Percentiles rank a stretch among this genome's conserved stretches.
Conservation (phyloP, 2,329 filamentous ascomycete species). For the Botrytis deweyae region DNA sequence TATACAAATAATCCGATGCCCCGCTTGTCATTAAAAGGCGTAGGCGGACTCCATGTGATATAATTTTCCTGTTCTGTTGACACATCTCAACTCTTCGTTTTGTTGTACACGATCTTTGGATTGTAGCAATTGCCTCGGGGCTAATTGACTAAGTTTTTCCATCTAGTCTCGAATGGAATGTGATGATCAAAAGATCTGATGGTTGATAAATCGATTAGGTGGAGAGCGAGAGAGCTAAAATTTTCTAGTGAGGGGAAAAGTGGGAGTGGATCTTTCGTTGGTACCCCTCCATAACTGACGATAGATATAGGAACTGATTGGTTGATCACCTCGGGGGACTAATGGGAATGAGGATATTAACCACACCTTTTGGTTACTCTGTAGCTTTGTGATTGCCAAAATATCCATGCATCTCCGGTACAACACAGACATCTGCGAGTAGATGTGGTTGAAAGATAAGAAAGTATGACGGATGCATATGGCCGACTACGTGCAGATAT, state of each 20-base stretch:
- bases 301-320: background rate
- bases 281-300: background rate
- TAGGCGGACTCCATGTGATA: background rate
- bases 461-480: background rate
- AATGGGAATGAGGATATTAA: background rate
- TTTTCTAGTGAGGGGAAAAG: constrained; percentile 5
- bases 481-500: background rate
- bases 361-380: background rate
- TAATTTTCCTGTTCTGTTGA: background rate
- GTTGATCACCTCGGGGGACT: background rate
- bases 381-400: background rate
- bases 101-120: background rate
- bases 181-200: background rate
- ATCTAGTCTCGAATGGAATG: background rate
- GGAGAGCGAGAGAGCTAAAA: background rate
- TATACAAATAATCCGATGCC: background rate
- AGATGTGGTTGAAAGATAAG: constrained; percentile 3
- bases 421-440: background rate
- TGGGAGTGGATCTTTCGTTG: background rate
- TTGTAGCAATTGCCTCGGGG: background rate
- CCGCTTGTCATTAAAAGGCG: background rate
- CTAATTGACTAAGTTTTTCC: background rate
- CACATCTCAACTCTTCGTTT: background rate
- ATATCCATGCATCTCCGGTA: constrained; percentile 11
- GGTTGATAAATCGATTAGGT: background rate